Evolutionary conservation across 2,329 filamentous ascomycete genomes (phyloP), one percentile per base, ranked within the genome.

Genomic region (Clarireedia monteithiana): DNA sequence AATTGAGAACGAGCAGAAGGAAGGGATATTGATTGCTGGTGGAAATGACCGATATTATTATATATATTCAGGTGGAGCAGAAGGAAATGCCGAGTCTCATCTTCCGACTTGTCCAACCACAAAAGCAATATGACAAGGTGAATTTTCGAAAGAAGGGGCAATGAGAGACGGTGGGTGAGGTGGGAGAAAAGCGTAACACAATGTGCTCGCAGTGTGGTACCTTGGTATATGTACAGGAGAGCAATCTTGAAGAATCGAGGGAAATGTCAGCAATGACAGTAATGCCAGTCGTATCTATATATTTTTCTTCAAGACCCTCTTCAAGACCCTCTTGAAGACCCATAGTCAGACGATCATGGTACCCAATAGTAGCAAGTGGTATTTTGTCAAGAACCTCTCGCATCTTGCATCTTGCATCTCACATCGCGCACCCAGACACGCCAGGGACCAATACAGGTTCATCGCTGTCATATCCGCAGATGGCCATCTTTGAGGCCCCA

Each of bases 61-160:
- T 55, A 42, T 38, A 45, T 50, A 48, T 40, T 26, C 12, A 40
- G 23, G 53, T 55, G 53, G 53, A 55, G 48, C 40, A 44, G 17
- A 54, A 50, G 52, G 52, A 54, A 42, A 50, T 49, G 34, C 45
- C 34, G 17, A 42, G 34, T 42, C 45, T 40, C 34, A 54, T 42
- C 46, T 20, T 12, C 30, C 30, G 30, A 34, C 30, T 34, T 34
- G 20, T 42, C 39, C 39, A 44, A 44, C 40, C 40, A 17, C 39
- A 42, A 26, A 27, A 24, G 44, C 23, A 47, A 47, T 47, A 55
- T 38, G 30, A 44, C 10, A 23, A 17, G 10, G 14, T 12, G 23
- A 20, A 17, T 44, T 36, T 36, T 45, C 14, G 17, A 50, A 53
- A 44, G 14, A 38, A 49, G 27, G 46, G 45, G 42, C 45, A 34